Percentiles rank a stretch among this genome's conserved stretches.
Conservation (phyloP, 2,329 filamentous ascomycete genomes). For the Fusarium algeriense region DNA sequence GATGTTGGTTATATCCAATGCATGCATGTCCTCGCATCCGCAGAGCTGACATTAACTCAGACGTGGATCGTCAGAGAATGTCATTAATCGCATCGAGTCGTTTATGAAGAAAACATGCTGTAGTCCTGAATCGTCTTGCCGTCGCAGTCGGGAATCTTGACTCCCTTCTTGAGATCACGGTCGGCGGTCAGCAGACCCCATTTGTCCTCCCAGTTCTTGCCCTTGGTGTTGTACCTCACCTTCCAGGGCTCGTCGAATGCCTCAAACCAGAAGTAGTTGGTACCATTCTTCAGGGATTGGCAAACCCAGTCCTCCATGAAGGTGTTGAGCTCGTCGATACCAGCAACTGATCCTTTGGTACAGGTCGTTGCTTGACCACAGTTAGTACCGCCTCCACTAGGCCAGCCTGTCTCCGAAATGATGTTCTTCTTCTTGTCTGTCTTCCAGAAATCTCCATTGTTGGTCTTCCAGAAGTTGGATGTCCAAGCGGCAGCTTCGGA, state of each 20-base stretch:
- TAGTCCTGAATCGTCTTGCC: conserved; percentile 71
- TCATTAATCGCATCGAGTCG: neutral
- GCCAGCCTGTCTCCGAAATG: conserved; percentile 94
- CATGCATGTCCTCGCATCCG: conserved; percentile 6
- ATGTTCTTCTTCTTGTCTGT: conserved; percentile 75
- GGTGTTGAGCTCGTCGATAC: conserved; percentile 83
- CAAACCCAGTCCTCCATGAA: conserved; percentile 92
- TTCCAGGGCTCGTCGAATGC: conserved; percentile 99
- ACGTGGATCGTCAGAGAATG: conserved; percentile 13
- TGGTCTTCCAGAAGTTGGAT: conserved; percentile 79
- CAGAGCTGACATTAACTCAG: conserved; percentile 11
- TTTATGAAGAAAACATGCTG: conserved; percentile 27
- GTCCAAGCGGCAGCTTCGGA: conserved; percentile 83
- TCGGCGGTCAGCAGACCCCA: conserved; percentile 93
- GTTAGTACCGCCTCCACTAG: conserved; percentile 81
- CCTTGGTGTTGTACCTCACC: conserved; percentile 73
- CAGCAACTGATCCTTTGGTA: conserved; percentile 77
- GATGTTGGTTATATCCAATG: conserved; percentile 31
- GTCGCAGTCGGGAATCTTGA: conserved; percentile 88
- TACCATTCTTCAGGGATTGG: conserved; percentile 80
- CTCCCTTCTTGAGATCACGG: conserved; percentile 83
- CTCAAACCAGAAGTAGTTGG: conserved; percentile 97
- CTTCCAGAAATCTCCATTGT: conserved; percentile 76
- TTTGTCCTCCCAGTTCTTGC: conserved; percentile 90
- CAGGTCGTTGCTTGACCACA: conserved; percentile 74